A percentile compares a stretch with the other conserved stretches of the same genome.
Conservation (phyloP, 441 rosid species). For the Adansonia gregorii region DNA sequence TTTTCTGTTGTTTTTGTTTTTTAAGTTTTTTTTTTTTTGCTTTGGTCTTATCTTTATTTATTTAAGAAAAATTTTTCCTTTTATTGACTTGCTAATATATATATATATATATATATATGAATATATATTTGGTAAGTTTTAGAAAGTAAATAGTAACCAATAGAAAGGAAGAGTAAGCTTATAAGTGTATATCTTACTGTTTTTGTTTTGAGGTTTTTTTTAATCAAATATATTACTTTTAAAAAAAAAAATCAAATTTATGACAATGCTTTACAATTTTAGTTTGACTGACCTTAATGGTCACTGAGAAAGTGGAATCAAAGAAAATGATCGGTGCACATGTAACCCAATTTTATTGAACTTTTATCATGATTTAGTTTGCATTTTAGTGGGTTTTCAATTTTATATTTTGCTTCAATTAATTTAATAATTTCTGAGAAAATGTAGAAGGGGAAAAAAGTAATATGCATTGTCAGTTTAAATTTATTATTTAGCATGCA, state of each 20-base stretch:
- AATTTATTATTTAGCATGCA: background rate
- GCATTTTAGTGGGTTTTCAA: background rate
- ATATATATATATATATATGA: too few species aligned
- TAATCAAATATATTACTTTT: background rate
- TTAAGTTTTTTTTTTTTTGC: background rate
- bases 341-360: background rate
- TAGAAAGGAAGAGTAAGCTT: background rate
- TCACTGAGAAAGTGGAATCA: background rate
- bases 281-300: background rate
- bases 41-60: background rate
- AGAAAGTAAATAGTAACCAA: background rate
- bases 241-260: background rate
- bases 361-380: background rate
- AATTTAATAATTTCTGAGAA: conserved; percentile 1
- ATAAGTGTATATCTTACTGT: background rate
- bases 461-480: background rate
- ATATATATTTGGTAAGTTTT: background rate
- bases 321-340: background rate
- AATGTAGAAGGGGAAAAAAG: background rate
- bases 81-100: background rate
- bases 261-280: background rate
- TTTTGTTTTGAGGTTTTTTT: background rate
- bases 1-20: background rate
- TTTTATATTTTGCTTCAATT: background rate
- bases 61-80: background rate